Conservation (phyloP, 768 basidiomycete genomes). For the Lactarius indigo region DNA sequence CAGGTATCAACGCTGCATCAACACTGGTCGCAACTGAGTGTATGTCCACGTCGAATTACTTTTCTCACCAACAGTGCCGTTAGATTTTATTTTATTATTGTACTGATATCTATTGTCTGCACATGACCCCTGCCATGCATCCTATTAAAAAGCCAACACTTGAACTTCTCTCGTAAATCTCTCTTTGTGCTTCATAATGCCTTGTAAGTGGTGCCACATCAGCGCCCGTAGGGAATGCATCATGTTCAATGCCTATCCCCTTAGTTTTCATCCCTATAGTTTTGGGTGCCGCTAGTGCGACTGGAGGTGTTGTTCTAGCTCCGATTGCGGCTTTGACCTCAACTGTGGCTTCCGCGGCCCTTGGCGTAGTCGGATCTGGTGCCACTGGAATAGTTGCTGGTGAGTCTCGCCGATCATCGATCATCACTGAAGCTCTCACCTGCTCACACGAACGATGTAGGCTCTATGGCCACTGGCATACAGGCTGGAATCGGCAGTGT, state of each 20-base stretch:
- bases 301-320: not conserved
- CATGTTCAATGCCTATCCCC: not conserved
- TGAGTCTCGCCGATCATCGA: not conserved
- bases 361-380: conserved; percentile 3
- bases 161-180: not conserved
- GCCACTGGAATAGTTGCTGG: conserved; percentile 12
- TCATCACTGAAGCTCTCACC: not conserved
- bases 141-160: no score
- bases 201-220: not conserved
- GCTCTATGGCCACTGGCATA: not conserved
- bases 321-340: conserved; percentile 5
- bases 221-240: not conserved
- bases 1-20: no score
- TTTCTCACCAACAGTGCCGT: no score
- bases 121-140: no score
- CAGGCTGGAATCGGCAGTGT: conserved; percentile 7
- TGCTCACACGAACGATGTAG: not conserved
- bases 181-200: not conserved
- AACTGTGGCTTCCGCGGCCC: not conserved
- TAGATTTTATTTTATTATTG: no score
- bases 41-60: no score
- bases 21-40: no score
- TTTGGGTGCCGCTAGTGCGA: not conserved
- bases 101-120: no score
- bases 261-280: not conserved